Evolutionary conservation across 768 basidiomycete species (phyloP).

Genomic region (Boletus rex-veris): DNA sequence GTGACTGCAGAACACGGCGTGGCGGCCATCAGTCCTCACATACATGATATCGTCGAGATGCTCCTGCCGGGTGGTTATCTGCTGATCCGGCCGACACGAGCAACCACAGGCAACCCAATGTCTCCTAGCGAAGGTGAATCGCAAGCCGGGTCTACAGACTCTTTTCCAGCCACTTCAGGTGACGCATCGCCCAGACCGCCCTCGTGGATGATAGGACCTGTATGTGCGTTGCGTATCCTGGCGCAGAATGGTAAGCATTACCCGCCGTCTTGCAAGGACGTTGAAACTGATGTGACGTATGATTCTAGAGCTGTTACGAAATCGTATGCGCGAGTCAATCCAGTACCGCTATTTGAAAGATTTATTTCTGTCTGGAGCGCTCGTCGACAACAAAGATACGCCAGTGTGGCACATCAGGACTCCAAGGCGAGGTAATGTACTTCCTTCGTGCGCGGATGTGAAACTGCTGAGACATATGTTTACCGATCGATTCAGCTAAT

Average conservation of each 20-base stretch:
- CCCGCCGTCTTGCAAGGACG: background rate
- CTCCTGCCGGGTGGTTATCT: background rate
- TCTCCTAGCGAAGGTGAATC: background rate
- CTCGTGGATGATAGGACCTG: constrained; percentile 20
- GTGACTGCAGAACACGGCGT: no score
- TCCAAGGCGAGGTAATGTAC: constrained; percentile 12
- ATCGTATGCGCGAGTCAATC: background rate
- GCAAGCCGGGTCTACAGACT: background rate
- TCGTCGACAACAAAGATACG: constrained; percentile 13
- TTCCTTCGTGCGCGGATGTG: background rate
- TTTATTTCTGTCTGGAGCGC: constrained; percentile 11
- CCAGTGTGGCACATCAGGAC: constrained; percentile 13
- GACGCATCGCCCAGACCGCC: constrained; percentile 1
- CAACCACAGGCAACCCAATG: background rate
- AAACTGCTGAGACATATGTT: background rate
- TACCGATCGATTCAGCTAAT: constrained; percentile 5
- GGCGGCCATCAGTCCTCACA: no score
- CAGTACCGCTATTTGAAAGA: constrained; percentile 18
- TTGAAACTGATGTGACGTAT: background rate
- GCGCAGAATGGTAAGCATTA: constrained; percentile 9
- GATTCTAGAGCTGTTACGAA: constrained; percentile 10
- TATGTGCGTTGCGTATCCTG: constrained; percentile 15
- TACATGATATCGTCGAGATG: background rate
- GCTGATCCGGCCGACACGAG: background rate
- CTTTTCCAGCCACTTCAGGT: background rate